Base-by-base conservation (phyloP, 163 green algal species). In the Smithsoniella earleae region DNA sequence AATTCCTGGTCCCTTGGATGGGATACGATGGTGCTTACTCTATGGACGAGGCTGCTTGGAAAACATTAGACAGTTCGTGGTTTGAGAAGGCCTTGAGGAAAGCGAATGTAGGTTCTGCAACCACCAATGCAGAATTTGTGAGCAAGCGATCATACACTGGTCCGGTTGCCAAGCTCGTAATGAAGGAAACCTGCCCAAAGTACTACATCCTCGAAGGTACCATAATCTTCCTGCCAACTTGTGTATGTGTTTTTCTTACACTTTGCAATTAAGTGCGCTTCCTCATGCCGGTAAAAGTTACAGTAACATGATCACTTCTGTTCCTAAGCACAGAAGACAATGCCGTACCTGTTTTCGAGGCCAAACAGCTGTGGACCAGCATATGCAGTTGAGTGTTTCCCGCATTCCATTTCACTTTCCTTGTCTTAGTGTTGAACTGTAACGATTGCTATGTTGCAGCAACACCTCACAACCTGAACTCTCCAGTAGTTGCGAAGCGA, bases 121-220 rank as follows among this genome's bases (percentile, higher is more conserved):
- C 6, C 25, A 64, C 49, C 6, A 13, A 25, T 13, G 49, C 6
- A 25, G 49, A 64, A 13, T 64, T 25, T 27, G 6, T 10, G 8
- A 25, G 49, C 8, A 10, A 64, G 49, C 49, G 49, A 6, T 25
- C 49, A 27, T 64, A 64, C 13, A 25, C 49, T 36, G 33, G 13
- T 64, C 49, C 49, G 6, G 33, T 36, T 64, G 49, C 49, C 8
- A 64, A 64, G 49, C 49, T 64, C 8, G 8, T 27, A 27, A 64
- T 64, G 49, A 25, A 64, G 49, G 25, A 6, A 64, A n/a, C n/a
- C n/a, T 64, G 49, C 13, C 6, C 31, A 27, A 25, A 64, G 49
- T 64, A 64, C 33, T 64, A 64, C 49, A 25, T 64, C 49, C 49
- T 64, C 13, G 49, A 64, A 18, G n/a, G n/a, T n/a, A n/a, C n/a